phyloP scores from a whole-genome alignment of 805 yeast species.

The Lipomyces lipofer region DNA sequence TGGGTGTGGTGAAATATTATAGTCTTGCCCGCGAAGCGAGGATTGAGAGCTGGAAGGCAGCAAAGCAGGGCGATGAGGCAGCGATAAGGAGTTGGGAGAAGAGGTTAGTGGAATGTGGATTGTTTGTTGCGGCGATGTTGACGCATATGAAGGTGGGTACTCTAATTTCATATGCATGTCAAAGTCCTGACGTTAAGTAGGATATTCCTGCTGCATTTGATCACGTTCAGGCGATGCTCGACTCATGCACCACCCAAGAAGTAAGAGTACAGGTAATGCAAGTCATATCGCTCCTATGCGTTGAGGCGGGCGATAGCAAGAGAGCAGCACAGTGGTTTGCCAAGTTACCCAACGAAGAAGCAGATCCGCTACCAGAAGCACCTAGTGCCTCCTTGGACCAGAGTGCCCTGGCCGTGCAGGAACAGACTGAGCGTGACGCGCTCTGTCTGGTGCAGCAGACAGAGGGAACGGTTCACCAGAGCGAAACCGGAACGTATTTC shows the following conservation, averaged over 20 bases:
- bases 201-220: conserved; percentile 40
- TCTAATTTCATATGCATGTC: no score
- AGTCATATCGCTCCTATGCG: conserved; percentile 22
- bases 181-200: no score
- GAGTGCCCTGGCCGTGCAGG: not conserved
- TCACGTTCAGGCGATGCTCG: conserved; percentile 30
- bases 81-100: not conserved
- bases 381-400: not conserved
- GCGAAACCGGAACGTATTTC: conserved; percentile 1
- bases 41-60: conserved; percentile 25
- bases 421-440: conserved; percentile 4
- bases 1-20: conserved; percentile 39
- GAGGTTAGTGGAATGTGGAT: conserved; percentile 5
- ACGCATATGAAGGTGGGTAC: conserved; percentile 38
- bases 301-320: conserved; percentile 17
- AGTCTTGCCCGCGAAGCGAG: conserved; percentile 41
- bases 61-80: not conserved
- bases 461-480: not conserved
- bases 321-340: conserved; percentile 20
- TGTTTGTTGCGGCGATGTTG: conserved; percentile 39
- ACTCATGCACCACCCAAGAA: conserved; percentile 4
- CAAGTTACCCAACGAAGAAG: conserved; percentile 6
- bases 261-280: conserved; percentile 4
- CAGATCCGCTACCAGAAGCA: conserved; percentile 14
- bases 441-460: not conserved